phyloP scores from a whole-genome alignment of 257 asterid species.

The Ocimum tenuiflorum region DNA sequence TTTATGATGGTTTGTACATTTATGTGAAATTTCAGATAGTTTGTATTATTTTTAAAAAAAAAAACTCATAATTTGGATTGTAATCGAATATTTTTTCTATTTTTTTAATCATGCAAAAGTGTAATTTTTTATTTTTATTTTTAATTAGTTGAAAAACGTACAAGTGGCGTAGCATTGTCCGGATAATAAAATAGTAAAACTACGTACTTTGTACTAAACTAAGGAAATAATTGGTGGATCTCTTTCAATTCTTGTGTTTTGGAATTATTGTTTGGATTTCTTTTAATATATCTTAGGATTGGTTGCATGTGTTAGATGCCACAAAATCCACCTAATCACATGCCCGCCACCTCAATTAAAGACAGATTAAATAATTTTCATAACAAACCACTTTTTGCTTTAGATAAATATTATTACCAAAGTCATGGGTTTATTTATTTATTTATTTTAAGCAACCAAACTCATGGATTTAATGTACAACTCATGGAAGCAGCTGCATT shows the following conservation, averaged over 20 bases:
- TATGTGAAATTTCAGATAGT: too few species aligned
- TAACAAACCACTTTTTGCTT: slow-evolving; percentile 16
- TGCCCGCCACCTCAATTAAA: slow-evolving; percentile 39
- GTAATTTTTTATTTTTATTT: too few species aligned
- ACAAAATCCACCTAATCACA: slow-evolving; percentile 69
- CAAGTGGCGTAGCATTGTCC: too few species aligned
- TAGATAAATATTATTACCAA: not conserved
- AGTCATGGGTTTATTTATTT: too few species aligned
- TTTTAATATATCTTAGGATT: slow-evolving; percentile 23
- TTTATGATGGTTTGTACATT: too few species aligned
- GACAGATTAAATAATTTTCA: slow-evolving; percentile 6
- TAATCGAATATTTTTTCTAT: too few species aligned
- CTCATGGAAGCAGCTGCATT: too few species aligned
- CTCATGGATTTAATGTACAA: too few species aligned
- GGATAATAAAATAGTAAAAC: not conserved
- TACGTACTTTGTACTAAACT: slow-evolving; percentile 25
- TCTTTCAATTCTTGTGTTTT: slow-evolving; percentile 1
- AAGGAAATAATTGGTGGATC: slow-evolving; percentile 7
- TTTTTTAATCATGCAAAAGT: too few species aligned
- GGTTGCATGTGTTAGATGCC: slow-evolving; percentile 73
- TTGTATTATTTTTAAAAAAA: too few species aligned
- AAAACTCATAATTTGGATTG: too few species aligned
- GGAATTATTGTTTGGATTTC: slow-evolving; percentile 22
- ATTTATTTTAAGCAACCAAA: too few species aligned
- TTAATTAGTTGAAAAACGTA: not conserved